Percentiles rank a stretch among this genome's conserved stretches.
phyloP scores from a whole-genome alignment of 345 rosid genomes.

The Linum trigynum region DNA sequence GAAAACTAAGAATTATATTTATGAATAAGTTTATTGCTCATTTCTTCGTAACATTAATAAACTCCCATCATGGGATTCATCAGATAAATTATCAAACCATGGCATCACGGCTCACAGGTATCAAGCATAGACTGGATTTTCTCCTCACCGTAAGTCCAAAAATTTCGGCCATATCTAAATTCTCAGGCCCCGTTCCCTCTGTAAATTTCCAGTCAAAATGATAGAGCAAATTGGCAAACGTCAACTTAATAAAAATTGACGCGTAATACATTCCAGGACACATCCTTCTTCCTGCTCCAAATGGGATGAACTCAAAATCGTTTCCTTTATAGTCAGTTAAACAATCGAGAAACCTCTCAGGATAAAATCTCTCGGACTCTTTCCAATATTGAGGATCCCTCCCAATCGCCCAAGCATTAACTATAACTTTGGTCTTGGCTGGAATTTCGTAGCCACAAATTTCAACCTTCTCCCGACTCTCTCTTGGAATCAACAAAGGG shows the following conservation, averaged over 20 bases:
- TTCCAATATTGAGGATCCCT: conserved; percentile 13
- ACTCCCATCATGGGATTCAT: too few species aligned
- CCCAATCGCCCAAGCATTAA: conserved; percentile 16
- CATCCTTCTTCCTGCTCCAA: conserved; percentile 30
- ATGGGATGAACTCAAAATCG: conserved; percentile 15
- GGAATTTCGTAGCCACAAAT: conserved; percentile 13
- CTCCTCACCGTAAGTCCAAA: conserved; percentile 28
- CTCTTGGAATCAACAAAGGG: conserved; percentile 16
- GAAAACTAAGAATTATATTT: too few species aligned
- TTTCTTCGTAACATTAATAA: too few species aligned
- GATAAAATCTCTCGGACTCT: conserved; percentile 8
- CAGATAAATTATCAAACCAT: too few species aligned
- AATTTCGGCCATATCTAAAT: conserved; percentile 15
- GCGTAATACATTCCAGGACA: conserved; percentile 38
- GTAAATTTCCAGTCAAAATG: conserved; percentile 25
- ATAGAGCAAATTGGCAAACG: conserved; percentile 34
- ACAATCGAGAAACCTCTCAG: conserved; percentile 10
- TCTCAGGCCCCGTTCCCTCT: conserved; percentile 12
- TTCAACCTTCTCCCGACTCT: conserved; percentile 6
- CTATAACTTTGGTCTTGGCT: background rate
- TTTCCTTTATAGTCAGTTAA: conserved; percentile 7
- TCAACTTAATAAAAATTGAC: conserved; percentile 20
- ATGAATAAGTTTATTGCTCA: too few species aligned
- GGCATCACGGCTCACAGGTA: too few species aligned
- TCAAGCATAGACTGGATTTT: conserved; percentile 10